Evolutionary conservation across 2,329 filamentous ascomycete genomes (phyloP), one percentile per base, ranked within the genome.

Genomic region (Trichoderma asperellum): DNA sequence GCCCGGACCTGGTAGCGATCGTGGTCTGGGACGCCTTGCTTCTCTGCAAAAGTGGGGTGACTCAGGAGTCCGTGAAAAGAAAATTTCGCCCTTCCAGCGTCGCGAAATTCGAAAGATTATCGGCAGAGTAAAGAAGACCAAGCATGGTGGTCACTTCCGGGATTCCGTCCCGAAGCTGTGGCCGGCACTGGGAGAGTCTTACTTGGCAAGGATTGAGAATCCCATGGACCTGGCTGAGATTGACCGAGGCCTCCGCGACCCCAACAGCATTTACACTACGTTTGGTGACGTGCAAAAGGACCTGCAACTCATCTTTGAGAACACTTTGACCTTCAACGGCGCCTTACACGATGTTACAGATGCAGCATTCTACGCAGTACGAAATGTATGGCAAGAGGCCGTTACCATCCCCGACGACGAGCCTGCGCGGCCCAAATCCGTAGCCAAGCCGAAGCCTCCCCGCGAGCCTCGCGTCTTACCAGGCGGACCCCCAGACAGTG

Each of bases 201-300:
- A 91, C 72, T 83, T 87, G 1, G 84, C 91, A 43, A 89, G 83
- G 71, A 82, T 98, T 73, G 87, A 89, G 47, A 86, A 90, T 35
- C 94, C 94, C 0, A 94, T 97, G 84, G 95, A 98, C 79, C 86
- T 99, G 47, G 85, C 86, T 49, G 91, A 91, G 11, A 92, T 99
- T 76, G 95, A 98, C 76, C 84, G 86, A 64, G 94, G 92, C 73
- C 80, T 98, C 43, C 93, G 93, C 75, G 85, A 88, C 35, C 86
- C 87, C 64, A 81, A 85, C 29, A 72, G 74, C 3, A 72, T 73
- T 59, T 98, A 97, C 78, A 76, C 80, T 10, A 89, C 87, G 6
- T 85, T 94, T n/a, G 88, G 90, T 62, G 89, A 89, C 5, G 91
- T 97, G 76, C 88, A 90, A 74, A 83, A 85, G 57, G 94, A 97